Evolutionary conservation across 2,329 filamentous ascomycete species (phyloP).

Genomic region (Ophiostoma sp.): DNA sequence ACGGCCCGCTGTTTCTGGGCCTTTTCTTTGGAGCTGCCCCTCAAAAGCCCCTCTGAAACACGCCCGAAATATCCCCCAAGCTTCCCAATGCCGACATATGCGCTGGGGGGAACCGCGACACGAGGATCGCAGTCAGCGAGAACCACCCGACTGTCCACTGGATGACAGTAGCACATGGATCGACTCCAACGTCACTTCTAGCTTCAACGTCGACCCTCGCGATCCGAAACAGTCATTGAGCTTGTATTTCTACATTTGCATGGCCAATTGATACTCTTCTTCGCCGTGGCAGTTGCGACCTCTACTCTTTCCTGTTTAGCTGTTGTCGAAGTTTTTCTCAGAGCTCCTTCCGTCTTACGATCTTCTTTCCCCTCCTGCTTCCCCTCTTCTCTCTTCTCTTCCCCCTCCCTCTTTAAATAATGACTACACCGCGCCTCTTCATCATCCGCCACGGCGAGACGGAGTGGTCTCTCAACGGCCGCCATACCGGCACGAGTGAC

Average conservation of each 20-base stretch:
- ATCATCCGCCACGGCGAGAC: constrained; percentile 90
- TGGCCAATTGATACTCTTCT: not conserved
- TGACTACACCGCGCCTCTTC: constrained; percentile 69
- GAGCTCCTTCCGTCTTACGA: not conserved
- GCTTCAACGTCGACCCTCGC: not conserved
- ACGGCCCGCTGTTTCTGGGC: not conserved
- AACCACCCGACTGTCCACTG: not conserved
- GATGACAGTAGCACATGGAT: not conserved
- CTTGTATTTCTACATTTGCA: not conserved
- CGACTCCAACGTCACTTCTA: not conserved
- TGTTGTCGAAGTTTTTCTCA: not conserved
- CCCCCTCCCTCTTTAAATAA: constrained; percentile 24
- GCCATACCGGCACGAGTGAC: constrained; percentile 83
- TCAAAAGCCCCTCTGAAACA: not conserved
- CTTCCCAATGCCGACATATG: not conserved
- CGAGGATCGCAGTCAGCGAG: constrained; percentile 10
- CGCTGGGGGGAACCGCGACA: not conserved
- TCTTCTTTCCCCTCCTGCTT: not conserved
- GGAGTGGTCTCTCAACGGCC: constrained; percentile 86
- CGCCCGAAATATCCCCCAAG: not conserved
- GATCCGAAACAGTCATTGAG: not conserved
- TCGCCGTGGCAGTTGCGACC: not conserved
- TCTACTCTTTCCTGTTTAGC: not conserved
- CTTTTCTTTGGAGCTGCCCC: constrained; percentile 1
- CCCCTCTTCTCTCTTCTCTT: not conserved